Base-by-base conservation (phyloP, 371 early-diverging fungal genomes). In the Amoeboaphelidium protococcarum region DNA sequence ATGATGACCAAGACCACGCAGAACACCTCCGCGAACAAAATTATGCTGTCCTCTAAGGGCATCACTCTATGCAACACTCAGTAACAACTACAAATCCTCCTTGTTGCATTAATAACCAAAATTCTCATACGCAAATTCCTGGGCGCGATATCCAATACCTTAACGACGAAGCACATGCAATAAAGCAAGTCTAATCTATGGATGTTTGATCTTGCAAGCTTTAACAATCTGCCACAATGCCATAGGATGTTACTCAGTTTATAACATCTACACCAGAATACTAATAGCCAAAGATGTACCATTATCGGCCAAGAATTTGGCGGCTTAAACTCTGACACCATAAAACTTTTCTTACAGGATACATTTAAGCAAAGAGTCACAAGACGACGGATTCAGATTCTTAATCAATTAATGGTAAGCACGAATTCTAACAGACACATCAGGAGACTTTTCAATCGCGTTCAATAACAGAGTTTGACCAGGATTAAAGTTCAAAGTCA, bases 401-500 rank as follows among this genome's bases (percentile, higher is more conserved):
- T 58, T 60, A 47, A 67, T 53, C 44, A 72, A 54, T 49, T 63
- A 59, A 13, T 45, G 23, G 44, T 67, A 71, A 10, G 70, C 65
- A 51, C 63, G 52, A 21, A 71, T 60, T 25, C 65, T 53, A 48
- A 42, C 53, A 0, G 56, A 23, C 23, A 60, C 48, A 27, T 60
- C 59, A 12, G 54, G 47, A 2, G 54, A 54, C 10, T 41, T 44
- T 31, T 53, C 61, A 10, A 65, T 67, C 1, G 63, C 65, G 25
- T 55, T 56, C 2, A 50, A 56, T 46, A 73, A 51, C 13, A 71
- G 52, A 13, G 58, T 58, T 45, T 65, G 57, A 24, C 66, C 66
- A 1, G 65, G 61, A 12, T 58, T 54, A 55, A 69, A 58, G 13
- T 70, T 66, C 13, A 69, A 45, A 1, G 52, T 47, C 42, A 57